Conservation (phyloP, 1,284 basidiomycete genomes). For the Fomitopsis betulina region DNA sequence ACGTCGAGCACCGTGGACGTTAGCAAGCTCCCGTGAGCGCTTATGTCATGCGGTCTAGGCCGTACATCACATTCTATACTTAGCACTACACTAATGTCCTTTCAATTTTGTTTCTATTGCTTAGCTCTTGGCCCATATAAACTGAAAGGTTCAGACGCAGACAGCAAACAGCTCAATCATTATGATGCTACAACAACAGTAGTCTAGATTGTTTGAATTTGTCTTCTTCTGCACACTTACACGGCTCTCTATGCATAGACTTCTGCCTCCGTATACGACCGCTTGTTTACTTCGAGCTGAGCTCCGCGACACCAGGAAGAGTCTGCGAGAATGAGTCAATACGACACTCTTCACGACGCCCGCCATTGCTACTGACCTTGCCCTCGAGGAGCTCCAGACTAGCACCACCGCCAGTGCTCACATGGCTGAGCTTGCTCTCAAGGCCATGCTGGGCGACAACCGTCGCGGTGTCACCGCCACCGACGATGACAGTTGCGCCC, state of each 20-base stretch:
- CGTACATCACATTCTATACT: background rate
- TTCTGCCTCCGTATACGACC: background rate
- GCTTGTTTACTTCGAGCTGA: constrained; percentile 56
- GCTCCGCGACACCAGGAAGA: constrained; percentile 81
- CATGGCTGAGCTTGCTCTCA: constrained; percentile 92
- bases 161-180: background rate
- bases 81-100: background rate
- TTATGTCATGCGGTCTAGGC: background rate
- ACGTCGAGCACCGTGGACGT: background rate
- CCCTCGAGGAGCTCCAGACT: constrained; percentile 95
- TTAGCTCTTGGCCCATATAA: too few relatives aligned
- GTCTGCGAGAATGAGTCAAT: constrained; percentile 37
- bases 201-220: background rate
- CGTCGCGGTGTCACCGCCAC: constrained; percentile 92
- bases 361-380: constrained; percentile 56
- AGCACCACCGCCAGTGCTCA: constrained; percentile 96
- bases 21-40: background rate
- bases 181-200: background rate
- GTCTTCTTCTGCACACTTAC: background rate
- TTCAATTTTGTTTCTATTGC: too few relatives aligned
- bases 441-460: constrained; percentile 79
- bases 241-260: background rate
- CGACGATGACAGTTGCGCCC: constrained; percentile 91
- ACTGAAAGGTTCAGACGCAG: too few relatives aligned
- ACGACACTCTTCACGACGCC: background rate